A percentile compares a stretch with the other conserved stretches of the same genome.
Conservation (phyloP, 768 basidiomycete genomes). For the Pulveroboletus sp. region DNA sequence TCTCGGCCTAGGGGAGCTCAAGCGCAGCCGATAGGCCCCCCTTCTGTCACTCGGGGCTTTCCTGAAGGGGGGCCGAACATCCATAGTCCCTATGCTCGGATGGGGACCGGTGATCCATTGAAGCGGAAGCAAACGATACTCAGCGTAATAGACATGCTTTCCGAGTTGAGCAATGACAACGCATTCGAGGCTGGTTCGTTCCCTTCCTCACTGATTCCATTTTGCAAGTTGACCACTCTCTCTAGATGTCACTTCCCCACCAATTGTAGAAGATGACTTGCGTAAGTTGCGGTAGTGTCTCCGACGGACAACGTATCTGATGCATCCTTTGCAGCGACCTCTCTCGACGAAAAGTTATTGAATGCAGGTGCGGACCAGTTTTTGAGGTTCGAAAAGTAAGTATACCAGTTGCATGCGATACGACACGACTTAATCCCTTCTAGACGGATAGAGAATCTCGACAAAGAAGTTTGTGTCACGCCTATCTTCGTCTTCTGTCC, state of each 20-base stretch:
- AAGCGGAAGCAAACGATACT: slow-evolving; percentile 44
- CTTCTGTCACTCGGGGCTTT: slow-evolving; percentile 24
- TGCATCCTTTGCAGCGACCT: slow-evolving; percentile 30
- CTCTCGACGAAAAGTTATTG: slow-evolving; percentile 47
- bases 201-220: neutral
- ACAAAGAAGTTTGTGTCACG: slow-evolving; percentile 38
- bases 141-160: slow-evolving; percentile 43
- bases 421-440: slow-evolving; percentile 4
- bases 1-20: slow-evolving; percentile 28
- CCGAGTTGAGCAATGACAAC: slow-evolving; percentile 40
- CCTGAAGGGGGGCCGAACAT: slow-evolving; percentile 25
- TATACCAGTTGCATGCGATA: neutral
- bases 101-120: slow-evolving; percentile 26
- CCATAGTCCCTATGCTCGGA: slow-evolving; percentile 27
- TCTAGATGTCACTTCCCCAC: slow-evolving; percentile 30
- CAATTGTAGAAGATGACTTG: slow-evolving; percentile 41
- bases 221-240: slow-evolving; percentile 5
- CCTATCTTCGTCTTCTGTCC: neutral
- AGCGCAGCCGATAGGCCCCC: slow-evolving; percentile 19
- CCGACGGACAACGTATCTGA: slow-evolving; percentile 6
- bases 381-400: slow-evolving; percentile 44
- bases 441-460: slow-evolving; percentile 45
- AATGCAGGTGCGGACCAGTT: slow-evolving; percentile 48
- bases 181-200: slow-evolving; percentile 32
- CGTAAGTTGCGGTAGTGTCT: slow-evolving; percentile 22